Evolutionary conservation across 1,284 basidiomycete genomes (phyloP).

Genomic region (Malassezia equina): DNA sequence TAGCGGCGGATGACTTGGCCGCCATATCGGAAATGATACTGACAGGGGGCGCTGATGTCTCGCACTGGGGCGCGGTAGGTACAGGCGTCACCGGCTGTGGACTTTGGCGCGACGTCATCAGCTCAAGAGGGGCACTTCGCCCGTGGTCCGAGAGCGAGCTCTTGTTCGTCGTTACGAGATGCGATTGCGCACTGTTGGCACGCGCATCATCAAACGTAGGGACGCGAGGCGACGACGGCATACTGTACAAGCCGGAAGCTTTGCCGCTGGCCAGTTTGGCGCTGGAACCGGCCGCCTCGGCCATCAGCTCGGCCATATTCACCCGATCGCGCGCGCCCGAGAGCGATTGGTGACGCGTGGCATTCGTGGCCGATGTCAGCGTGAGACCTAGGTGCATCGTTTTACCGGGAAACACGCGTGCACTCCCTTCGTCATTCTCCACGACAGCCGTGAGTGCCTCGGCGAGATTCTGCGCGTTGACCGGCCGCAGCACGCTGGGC

Average conservation of each 20-base stretch:
- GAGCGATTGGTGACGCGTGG: conserved; percentile 21
- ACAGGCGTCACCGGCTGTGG: conserved; percentile 5
- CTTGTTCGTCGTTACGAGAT: neutral
- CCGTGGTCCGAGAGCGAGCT: conserved; percentile 14
- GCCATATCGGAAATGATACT: conserved; percentile 48
- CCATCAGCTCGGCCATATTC: conserved; percentile 40
- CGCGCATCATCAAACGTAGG: conserved; percentile 20
- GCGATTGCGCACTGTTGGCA: conserved; percentile 11
- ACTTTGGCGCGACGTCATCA: conserved; percentile 2
- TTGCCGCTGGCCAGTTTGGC: neutral
- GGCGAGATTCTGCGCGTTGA: conserved; percentile 23
- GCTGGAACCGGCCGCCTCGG: conserved; percentile 23
- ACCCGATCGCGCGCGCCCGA: conserved; percentile 25
- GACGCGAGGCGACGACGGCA: conserved; percentile 21
- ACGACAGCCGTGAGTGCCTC: conserved; percentile 29
- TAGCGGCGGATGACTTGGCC: conserved; percentile 25
- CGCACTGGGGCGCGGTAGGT: conserved; percentile 19
- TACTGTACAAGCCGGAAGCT: conserved; percentile 16
- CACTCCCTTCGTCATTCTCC: neutral
- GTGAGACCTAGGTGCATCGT: conserved; percentile 4
- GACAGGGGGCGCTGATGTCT: conserved; percentile 16
- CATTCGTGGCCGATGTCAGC: neutral
- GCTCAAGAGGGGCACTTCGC: neutral
- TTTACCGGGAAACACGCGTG: conserved; percentile 4
- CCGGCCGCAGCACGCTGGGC: conserved; percentile 10